phyloP scores from a whole-genome alignment of 139 green algal species.

The Chlamydomonas sp. region DNA sequence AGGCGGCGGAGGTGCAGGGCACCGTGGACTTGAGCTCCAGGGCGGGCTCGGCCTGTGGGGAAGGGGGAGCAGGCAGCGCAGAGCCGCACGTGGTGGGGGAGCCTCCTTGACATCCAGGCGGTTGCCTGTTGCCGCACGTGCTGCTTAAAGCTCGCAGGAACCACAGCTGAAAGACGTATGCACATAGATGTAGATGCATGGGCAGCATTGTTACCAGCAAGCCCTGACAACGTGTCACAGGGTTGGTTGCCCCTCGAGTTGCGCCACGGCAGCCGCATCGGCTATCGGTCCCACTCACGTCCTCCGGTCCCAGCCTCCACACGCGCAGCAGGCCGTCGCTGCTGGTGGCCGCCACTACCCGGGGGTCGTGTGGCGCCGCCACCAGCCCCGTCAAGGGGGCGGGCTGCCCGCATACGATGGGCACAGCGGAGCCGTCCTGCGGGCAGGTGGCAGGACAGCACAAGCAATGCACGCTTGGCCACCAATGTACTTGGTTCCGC shows the following conservation, averaged over 20 bases:
- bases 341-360: conserved; percentile 47
- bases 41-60: conserved; percentile 39
- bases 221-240: background rate
- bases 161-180: no score
- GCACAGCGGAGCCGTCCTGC: conserved; percentile 27
- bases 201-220: no score
- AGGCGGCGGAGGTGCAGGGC: conserved; percentile 16
- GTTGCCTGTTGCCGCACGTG: no score
- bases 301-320: conserved; percentile 40
- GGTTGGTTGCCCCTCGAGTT: no score
- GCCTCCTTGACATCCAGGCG: no score
- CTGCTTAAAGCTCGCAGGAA: no score
- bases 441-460: conserved; percentile 18
- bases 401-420: conserved; percentile 41
- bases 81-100: no score
- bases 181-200: no score
- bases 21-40: conserved; percentile 36
- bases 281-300: background rate
- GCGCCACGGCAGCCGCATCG: no score
- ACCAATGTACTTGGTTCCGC: background rate
- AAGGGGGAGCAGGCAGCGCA: background rate
- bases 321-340: conserved; percentile 55
- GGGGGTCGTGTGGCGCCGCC: conserved; percentile 7
- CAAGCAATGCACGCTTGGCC: background rate
- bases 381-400: conserved; percentile 23